Percentiles rank a stretch among this genome's conserved stretches.
phyloP scores from a whole-genome alignment of 2,329 filamentous ascomycete species.

The Chaetomiaceae sp. region DNA sequence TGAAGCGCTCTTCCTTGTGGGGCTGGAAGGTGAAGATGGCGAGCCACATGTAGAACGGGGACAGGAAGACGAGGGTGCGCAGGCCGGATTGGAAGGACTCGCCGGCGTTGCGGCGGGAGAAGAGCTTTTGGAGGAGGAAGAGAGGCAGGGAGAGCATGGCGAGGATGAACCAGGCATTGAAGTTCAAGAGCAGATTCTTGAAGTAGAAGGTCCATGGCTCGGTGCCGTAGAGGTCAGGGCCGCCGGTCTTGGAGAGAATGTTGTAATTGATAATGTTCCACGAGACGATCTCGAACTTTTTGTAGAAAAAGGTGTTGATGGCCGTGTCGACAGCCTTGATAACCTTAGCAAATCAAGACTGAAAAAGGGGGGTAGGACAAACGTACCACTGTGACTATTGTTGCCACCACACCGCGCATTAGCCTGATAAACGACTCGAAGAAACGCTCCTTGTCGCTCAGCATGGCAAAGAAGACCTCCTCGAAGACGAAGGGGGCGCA shows the following conservation, averaged over 20 bases:
- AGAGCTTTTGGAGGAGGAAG: constrained; percentile 66
- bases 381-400: constrained; percentile 65
- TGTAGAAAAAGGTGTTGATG: constrained; percentile 83
- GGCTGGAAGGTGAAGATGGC: constrained; percentile 86
- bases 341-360: constrained; percentile 24
- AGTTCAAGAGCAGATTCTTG: constrained; percentile 86
- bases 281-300: constrained; percentile 69
- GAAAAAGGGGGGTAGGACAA: neutral
- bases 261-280: constrained; percentile 97
- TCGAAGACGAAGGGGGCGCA: constrained; percentile 76
- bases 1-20: constrained; percentile 97
- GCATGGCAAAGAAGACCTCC: constrained; percentile 57
- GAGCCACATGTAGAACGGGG: constrained; percentile 93
- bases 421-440: constrained; percentile 58
- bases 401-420: constrained; percentile 62
- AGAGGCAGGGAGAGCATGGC: constrained; percentile 72
- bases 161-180: constrained; percentile 88
- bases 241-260: constrained; percentile 75
- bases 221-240: constrained; percentile 89
- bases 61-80: constrained; percentile 70
- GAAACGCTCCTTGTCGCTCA: constrained; percentile 55
- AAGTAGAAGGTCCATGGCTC: constrained; percentile 98
- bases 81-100: constrained; percentile 59
- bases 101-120: constrained; percentile 57
- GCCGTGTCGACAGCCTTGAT: constrained; percentile 62